Evolutionary conservation across 2,329 filamentous ascomycete species (phyloP).

Genomic region (Neopestalotiopsis sp.): DNA sequence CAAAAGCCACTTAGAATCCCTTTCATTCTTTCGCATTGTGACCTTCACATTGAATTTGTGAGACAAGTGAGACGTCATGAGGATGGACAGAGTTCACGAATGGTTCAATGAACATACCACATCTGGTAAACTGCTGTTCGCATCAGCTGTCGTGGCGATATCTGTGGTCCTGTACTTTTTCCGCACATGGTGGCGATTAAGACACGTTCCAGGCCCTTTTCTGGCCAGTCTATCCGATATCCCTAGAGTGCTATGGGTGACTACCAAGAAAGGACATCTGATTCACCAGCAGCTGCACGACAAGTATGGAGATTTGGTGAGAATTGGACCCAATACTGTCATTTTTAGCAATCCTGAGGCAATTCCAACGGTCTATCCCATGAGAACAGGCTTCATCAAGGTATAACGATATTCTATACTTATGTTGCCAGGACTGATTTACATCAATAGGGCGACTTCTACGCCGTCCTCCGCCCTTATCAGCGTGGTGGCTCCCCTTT

Average conservation of each 20-base stretch:
- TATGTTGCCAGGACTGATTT: background rate
- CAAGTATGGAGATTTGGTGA: conserved; percentile 23
- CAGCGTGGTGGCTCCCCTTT: conserved; percentile 25
- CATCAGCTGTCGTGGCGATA: background rate
- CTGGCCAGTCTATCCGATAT: conserved; percentile 4
- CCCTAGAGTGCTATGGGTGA: conserved; percentile 25
- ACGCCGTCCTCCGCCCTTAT: conserved; percentile 25
- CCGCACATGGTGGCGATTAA: conserved; percentile 24
- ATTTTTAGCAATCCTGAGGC: conserved; percentile 24
- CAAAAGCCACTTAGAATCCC: too few species aligned
- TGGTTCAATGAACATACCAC: too few species aligned
- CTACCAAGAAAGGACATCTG: conserved; percentile 24
- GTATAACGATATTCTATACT: background rate
- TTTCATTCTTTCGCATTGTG: too few species aligned
- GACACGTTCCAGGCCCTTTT: conserved; percentile 30
- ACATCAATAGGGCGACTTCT: conserved; percentile 29
- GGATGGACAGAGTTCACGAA: too few species aligned
- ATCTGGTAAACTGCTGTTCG: background rate
- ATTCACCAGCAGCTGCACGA: conserved; percentile 25
- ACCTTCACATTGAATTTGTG: too few species aligned
- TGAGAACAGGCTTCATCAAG: conserved; percentile 20
- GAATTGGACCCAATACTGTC: conserved; percentile 27
- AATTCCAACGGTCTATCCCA: conserved; percentile 28
- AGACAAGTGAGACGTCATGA: too few species aligned
- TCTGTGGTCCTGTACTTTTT: background rate